A percentile compares a stretch with the other conserved stretches of the same genome.
phyloP scores from a whole-genome alignment of 345 rosid genomes.

The Bretschneidera sinensis region DNA sequence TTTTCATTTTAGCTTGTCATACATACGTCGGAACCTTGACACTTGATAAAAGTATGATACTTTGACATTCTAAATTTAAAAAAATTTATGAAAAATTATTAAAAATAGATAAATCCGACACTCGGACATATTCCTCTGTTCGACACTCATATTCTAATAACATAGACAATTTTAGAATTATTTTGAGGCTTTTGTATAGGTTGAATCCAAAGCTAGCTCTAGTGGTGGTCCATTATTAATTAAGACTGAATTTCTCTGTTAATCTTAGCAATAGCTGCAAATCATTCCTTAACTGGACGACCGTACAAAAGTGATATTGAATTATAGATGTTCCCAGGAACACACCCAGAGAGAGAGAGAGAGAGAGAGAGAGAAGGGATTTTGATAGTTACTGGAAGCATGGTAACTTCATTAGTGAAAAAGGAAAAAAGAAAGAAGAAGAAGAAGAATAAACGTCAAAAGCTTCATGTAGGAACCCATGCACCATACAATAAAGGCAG shows the following conservation, averaged over 20 bases:
- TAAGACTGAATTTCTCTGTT: conserved; percentile 5
- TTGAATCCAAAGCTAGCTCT: conserved; percentile 17
- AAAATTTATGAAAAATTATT: too few species aligned
- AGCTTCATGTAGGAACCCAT: conserved; percentile 17
- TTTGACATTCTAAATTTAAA: too few species aligned
- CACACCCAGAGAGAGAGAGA: not conserved
- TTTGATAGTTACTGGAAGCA: conserved; percentile 1
- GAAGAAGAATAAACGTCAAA: not conserved
- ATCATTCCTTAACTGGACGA: conserved; percentile 28
- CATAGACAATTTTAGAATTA: not conserved
- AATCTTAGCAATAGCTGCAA: conserved; percentile 7
- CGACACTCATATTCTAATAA: too few species aligned
- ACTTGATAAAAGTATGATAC: too few species aligned
- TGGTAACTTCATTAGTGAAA: conserved; percentile 5
- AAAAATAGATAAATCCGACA: too few species aligned
- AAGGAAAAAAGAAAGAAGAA: not conserved
- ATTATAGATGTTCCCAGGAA: not conserved
- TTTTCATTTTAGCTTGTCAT: too few species aligned
- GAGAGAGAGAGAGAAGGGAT: not conserved
- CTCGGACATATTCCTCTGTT: too few species aligned
- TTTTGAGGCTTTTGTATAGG: conserved; percentile 1
- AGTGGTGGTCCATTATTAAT: conserved; percentile 25
- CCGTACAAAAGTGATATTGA: too few species aligned
- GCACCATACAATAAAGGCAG: conserved; percentile 18
- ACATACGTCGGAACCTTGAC: too few species aligned